These are phyloP conservation scores for Gyrodon lividus DNA, from an alignment of 768 basidiomycete genomes.

Conservation along the genomic window DNA sequence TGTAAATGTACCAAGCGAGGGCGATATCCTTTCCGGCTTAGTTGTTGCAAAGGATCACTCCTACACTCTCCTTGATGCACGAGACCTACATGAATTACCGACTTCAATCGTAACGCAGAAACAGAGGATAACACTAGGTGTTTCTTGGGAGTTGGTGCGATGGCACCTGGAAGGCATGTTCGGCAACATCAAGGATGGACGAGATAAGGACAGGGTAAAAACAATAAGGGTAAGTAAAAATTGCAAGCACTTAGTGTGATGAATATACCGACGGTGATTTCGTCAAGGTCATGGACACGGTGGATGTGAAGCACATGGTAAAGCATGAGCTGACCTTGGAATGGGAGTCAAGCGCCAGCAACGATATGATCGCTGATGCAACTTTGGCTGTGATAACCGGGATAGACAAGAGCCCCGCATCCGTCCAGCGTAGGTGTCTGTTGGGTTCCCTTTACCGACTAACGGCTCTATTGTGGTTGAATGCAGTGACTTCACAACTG, in stretches of 20 bases:
- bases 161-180: constrained; percentile 98
- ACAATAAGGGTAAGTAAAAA: constrained; percentile 60
- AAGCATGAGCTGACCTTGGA: constrained; percentile 82
- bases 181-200: constrained; percentile 69
- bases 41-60: constrained; percentile 91
- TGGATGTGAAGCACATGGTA: constrained; percentile 75
- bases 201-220: constrained; percentile 57
- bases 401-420: constrained; percentile 91
- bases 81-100: constrained; percentile 79
- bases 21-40: constrained; percentile 76
- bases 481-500: constrained; percentile 53
- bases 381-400: constrained; percentile 84
- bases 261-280: neutral
- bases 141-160: constrained; percentile 86
- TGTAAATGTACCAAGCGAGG: constrained; percentile 63
- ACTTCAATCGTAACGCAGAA: constrained; percentile 82
- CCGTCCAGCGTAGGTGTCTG: constrained; percentile 69
- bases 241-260: neutral
- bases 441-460: neutral
- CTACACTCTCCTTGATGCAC: constrained; percentile 88
- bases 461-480: neutral
- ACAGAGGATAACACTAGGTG: constrained; percentile 76
- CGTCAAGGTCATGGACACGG: constrained; percentile 83
- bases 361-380: constrained; percentile 98
- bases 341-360: constrained; percentile 90